phyloP scores from a whole-genome alignment of 2,329 filamentous ascomycete genomes.

The Phialophora verrucosa region DNA sequence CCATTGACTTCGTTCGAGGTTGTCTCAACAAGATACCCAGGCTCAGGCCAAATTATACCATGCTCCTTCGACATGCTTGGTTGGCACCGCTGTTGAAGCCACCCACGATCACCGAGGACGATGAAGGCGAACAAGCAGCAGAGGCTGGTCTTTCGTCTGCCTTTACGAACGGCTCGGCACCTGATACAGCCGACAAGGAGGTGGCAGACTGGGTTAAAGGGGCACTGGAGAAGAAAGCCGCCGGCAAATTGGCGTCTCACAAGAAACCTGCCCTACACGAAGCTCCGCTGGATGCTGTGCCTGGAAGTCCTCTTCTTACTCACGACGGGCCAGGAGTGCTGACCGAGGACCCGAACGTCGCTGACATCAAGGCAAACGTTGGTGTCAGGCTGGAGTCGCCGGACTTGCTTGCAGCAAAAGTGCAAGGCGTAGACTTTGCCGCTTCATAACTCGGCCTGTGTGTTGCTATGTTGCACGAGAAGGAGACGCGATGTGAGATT shows the following conservation, averaged over 20 bases:
- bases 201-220: conserved; percentile 83
- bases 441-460: conserved; percentile 10
- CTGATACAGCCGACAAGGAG: conserved; percentile 72
- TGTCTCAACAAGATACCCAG: conserved; percentile 93
- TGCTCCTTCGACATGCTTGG: conserved; percentile 90
- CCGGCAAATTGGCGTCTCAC: conserved; percentile 60
- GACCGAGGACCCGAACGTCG: conserved; percentile 7
- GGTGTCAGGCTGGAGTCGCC: conserved; percentile 36
- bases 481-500: conserved; percentile 1
- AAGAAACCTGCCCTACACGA: conserved; percentile 84
- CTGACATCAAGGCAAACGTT: conserved; percentile 30
- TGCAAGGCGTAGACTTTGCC: conserved; percentile 39
- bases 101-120: conserved; percentile 73
- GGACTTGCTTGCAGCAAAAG: conserved; percentile 35
- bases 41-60: conserved; percentile 89
- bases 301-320: conserved; percentile 43
- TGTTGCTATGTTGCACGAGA: conserved; percentile 9
- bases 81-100: conserved; percentile 76
- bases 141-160: conserved; percentile 44
- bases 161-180: conserved; percentile 43
- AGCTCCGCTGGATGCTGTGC: conserved; percentile 77
- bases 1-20: conserved; percentile 83
- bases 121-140: conserved; percentile 63
- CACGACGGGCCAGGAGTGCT: conserved; percentile 15
- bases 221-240: conserved; percentile 70